A percentile compares a stretch with the other conserved stretches of the same genome.
Evolutionary conservation across 768 basidiomycete species (phyloP).

Genomic region (Brasilioporus rufonigricans): DNA sequence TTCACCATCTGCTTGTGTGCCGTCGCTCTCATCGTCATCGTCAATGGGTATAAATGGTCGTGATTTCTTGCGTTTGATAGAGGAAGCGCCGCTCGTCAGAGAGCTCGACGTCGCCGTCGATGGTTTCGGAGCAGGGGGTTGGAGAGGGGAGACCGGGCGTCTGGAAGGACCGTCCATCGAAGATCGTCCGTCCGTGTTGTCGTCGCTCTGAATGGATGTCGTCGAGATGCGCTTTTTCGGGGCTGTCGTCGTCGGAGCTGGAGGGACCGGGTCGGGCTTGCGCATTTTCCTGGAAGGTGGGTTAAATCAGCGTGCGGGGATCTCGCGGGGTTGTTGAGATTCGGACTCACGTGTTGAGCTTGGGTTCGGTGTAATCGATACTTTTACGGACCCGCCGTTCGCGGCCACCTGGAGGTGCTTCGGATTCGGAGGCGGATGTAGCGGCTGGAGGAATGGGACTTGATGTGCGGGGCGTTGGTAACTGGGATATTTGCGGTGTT

Average conservation of each 20-base stretch:
- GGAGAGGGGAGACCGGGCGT: conserved; percentile 32
- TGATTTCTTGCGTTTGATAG: conserved; percentile 53
- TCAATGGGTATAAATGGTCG: conserved; percentile 44
- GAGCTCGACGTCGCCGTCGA: conserved; percentile 37
- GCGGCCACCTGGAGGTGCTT: conserved; percentile 34
- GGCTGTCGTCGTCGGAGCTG: conserved; percentile 28
- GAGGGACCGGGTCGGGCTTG: conserved; percentile 63
- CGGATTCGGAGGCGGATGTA: conserved; percentile 33
- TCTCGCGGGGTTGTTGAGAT: not conserved
- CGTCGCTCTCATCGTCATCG: conserved; percentile 62
- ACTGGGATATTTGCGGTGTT: conserved; percentile 34
- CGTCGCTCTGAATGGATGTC: conserved; percentile 33
- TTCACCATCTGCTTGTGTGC: conserved; percentile 71
- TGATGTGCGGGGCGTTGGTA: conserved; percentile 52
- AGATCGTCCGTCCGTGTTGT: conserved; percentile 39
- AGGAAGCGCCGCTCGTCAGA: conserved; percentile 20
- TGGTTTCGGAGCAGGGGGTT: conserved; percentile 35
- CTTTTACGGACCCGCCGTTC: conserved; percentile 69
- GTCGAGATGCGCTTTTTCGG: conserved; percentile 46
- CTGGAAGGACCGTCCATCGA: conserved; percentile 35
- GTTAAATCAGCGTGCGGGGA: conserved; percentile 5
- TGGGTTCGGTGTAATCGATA: conserved; percentile 84
- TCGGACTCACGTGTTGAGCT: conserved; percentile 74
- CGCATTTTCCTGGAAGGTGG: conserved; percentile 72
- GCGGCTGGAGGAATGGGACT: conserved; percentile 41